Base-by-base conservation (phyloP, 441 rosid species). In the Isatis lusitanica region DNA sequence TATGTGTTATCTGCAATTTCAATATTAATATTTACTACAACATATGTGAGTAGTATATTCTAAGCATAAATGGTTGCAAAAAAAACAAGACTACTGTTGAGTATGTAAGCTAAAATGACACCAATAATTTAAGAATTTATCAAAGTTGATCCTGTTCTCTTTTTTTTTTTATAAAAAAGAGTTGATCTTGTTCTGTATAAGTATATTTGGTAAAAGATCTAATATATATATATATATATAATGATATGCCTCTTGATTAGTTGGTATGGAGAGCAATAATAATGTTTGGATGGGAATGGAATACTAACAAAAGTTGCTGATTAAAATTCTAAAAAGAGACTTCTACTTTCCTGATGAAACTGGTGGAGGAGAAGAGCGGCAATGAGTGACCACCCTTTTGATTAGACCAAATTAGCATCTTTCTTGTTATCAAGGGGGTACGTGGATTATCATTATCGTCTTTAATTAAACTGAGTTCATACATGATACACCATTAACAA, bases 401-500 rank as follows among this genome's bases (percentile, higher is more conserved):
- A 70, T 70, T 63, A 63, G 79, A 76, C 75, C 31, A 55, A 71
- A 70, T 76, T 70, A 44, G 75, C 71, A 70, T 76, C 47, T 76
- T 76, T 70, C 56, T 75, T 47, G 64, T 62, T 44, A 68, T 52
- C 40, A 52, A 68, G 26, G 26, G 15, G 40, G 21, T 31, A 52
- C 35, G 33, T 68, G 15, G 35, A 68, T 26, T 68, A 68, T 74
- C 78, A 61, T 74, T 43, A 68, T 61, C 78, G 26, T 31, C 64
- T 60, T 60, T 51, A 67, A 42, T 62, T 35, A 44, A 68, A 6
- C 33, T 68, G 42, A 68, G 24, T 35, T 15, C 55, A 52, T 4
- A 40, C 44, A 17, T 15, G 47, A 52, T 4, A 40, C 44, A 17
- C n/a, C 38, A 59, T n/a, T 21, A 59, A 67, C 16, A 15, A 60